Base-by-base conservation (phyloP, 768 basidiomycete genomes). In the Tephrocybe sp. region DNA sequence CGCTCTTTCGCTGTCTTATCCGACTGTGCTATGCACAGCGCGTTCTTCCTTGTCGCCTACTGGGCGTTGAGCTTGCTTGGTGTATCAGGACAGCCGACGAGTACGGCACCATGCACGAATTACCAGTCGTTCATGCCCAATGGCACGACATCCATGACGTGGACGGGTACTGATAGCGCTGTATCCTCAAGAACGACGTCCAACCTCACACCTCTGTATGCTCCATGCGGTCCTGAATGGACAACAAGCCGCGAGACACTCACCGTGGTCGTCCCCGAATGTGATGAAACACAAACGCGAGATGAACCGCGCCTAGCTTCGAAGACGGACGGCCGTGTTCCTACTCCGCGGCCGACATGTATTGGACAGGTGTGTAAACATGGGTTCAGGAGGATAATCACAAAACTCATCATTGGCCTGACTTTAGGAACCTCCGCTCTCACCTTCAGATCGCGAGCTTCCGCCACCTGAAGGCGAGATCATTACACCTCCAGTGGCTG, bases 141-240 rank as follows among this genome's bases (percentile, higher is more conserved):
- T 37, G 58, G 58, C 6, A 56, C 54, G 20, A 59, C 58, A 8
- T 48, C 55, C 23, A 52, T 54, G 45, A 56, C 55, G 9, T 41
- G 51, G 45, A 39, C 37, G 12, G 36, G 36, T 1, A 55, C 50
- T 7, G 40, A 58, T 32, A 58, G 56, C 12, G 47, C 51, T 21
- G n/a, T 45, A 12, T 28, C 50, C 21, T 39, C 50, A 12, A 47
- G 41, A 17, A 62, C 56, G 11, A 51, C 43, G 9, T 50, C 41
- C 18, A 54, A 53, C n/a, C 45, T 48, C 21, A 64, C 63, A 7
- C 47, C 63, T 0, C 53, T 62, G 23, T 64, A 52, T 28, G 61
- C 58, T n/a, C 63, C 63, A 4, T 60, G 59, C 45, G 58, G 54
- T 5, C 55, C 57, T 10, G 61, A 59, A 23, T 64, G 63, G 61